These are phyloP conservation scores for Taphrina flavorubra DNA, from an alignment of 1,139 yeast species.

Conservation along the genomic window DNA sequence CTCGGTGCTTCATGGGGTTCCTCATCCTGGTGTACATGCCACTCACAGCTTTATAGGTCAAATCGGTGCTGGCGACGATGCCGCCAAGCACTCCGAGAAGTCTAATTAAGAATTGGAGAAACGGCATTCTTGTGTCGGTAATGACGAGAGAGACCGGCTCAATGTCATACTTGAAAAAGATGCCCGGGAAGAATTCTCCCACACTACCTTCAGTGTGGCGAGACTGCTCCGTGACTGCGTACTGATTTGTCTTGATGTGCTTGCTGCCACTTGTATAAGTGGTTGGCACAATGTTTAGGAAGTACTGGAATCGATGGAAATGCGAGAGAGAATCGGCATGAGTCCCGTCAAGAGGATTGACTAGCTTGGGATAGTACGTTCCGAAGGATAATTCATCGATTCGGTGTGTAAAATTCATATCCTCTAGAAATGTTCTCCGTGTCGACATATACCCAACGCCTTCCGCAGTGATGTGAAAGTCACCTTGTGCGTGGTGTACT, in stretches of 20 bases:
- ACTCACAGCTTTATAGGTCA: slow-evolving; percentile 48
- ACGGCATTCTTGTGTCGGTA: slow-evolving; percentile 73
- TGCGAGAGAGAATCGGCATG: slow-evolving; percentile 39
- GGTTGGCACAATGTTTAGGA: slow-evolving; percentile 83
- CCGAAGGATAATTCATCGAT: slow-evolving; percentile 91
- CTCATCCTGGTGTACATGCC: slow-evolving; percentile 17
- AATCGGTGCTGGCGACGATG: slow-evolving; percentile 59
- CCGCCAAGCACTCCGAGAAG: slow-evolving; percentile 84
- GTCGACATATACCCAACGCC: slow-evolving; percentile 62
- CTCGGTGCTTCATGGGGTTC: slow-evolving; percentile 11
- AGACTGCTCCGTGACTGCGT: slow-evolving; percentile 70
- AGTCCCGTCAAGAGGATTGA: slow-evolving; percentile 76
- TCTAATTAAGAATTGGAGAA: slow-evolving; percentile 75
- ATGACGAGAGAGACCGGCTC: slow-evolving; percentile 80
- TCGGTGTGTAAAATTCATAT: slow-evolving; percentile 79
- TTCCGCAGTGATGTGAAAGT: slow-evolving; percentile 79
- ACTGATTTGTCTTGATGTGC: slow-evolving; percentile 80
- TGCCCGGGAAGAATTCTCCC: slow-evolving; percentile 63
- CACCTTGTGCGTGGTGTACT: slow-evolving; percentile 84
- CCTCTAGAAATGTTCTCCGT: slow-evolving; percentile 44
- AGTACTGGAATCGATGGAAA: slow-evolving; percentile 59
- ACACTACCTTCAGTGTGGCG: slow-evolving; percentile 47
- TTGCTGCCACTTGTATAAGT: slow-evolving; percentile 69
- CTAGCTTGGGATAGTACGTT: slow-evolving; percentile 79
- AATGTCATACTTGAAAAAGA: slow-evolving; percentile 81